Conservation (phyloP, 441 rosid species). For the Pelargonium fulgidum region DNA sequence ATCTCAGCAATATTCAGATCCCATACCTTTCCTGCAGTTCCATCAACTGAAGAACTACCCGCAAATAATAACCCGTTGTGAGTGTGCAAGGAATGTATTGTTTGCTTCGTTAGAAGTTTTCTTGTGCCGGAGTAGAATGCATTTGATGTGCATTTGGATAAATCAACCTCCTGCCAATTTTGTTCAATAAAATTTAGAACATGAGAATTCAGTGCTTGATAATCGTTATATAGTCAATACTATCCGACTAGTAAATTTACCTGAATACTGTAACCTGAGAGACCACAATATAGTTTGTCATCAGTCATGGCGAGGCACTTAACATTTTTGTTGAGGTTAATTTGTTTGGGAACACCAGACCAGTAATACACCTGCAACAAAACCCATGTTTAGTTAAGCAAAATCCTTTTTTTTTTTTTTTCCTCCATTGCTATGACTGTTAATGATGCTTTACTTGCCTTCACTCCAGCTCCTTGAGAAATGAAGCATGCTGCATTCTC, state of each 20-base stretch:
- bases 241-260: slow-evolving; percentile 20
- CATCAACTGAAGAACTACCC: slow-evolving; percentile 49
- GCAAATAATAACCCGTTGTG: slow-evolving; percentile 38
- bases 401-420: background rate
- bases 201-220: background rate
- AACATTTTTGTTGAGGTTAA: slow-evolving; percentile 39
- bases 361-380: slow-evolving; percentile 47
- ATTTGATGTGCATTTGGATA: slow-evolving; percentile 30
- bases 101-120: slow-evolving; percentile 50
- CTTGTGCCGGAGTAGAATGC: slow-evolving; percentile 47
- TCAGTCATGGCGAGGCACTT: slow-evolving; percentile 46
- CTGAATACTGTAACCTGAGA: slow-evolving; percentile 53
- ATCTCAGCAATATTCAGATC: background rate
- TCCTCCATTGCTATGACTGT: background rate
- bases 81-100: slow-evolving; percentile 32
- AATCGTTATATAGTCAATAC: background rate
- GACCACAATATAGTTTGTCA: slow-evolving; percentile 48
- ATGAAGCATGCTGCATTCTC: slow-evolving; percentile 43
- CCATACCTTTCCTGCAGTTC: slow-evolving; percentile 51
- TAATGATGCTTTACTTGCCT: slow-evolving; percentile 30
- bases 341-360: slow-evolving; percentile 51
- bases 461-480: slow-evolving; percentile 52
- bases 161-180: slow-evolving; percentile 41
- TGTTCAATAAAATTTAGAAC: background rate
- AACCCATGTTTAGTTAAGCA: background rate